These are phyloP conservation scores for Rhodamnia argentea DNA, from an alignment of 345 rosid genomes.

Conservation along the genomic window DNA sequence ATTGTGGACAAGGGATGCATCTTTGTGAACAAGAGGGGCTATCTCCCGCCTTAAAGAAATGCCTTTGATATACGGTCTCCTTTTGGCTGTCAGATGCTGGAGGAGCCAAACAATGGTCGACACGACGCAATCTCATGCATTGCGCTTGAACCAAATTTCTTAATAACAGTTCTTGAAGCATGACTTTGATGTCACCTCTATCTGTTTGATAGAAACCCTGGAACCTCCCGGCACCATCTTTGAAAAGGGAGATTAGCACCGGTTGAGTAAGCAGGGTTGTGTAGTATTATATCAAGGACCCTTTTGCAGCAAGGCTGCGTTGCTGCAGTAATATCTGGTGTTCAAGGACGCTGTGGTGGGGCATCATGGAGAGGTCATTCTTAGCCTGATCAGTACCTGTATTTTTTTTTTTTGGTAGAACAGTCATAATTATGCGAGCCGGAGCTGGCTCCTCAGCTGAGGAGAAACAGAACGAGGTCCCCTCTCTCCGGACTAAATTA, in stretches of 20 bases:
- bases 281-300: neutral
- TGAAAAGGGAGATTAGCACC: neutral
- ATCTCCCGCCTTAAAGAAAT: neutral
- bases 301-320: neutral
- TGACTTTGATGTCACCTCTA: neutral
- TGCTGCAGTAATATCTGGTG: neutral
- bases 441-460: neutral
- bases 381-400: neutral
- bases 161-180: neutral
- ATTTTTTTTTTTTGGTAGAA: neutral
- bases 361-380: neutral
- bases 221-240: neutral
- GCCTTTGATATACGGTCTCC: neutral
- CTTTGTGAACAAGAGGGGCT: neutral
- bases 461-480: neutral
- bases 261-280: neutral
- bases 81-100: neutral
- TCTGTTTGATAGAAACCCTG: neutral
- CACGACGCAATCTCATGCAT: neutral
- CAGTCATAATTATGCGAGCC: neutral
- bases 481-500: neutral
- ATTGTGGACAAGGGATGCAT: neutral
- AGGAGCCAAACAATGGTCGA: neutral
- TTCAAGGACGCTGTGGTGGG: neutral
- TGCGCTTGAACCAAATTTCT: neutral